Base-by-base conservation (phyloP, 768 basidiomycete species). In the Tulasnella sp. region DNA sequence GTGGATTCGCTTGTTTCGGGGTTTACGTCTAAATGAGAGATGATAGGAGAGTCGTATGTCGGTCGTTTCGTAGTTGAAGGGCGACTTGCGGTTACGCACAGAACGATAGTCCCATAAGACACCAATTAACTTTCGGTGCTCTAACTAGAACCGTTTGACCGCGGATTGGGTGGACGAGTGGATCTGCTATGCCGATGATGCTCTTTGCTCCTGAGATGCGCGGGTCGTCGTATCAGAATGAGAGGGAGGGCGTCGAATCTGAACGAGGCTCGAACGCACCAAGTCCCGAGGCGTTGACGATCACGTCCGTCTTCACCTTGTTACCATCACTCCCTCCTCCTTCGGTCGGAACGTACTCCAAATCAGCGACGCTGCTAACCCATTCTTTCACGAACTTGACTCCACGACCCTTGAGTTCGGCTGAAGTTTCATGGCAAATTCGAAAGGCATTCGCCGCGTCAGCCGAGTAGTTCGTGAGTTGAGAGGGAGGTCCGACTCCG, bases 161-260 rank as follows among this genome's bases (percentile, higher is more conserved):
- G 64, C 94, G 86, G 78, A 95, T 87, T 0, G 95, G 93, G 81
- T 88, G 89, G 31, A 95, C 84, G 31, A 84, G 84, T 76, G 86
- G 85, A 82, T 97, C 96, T 80, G 95, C 90, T 2, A 96, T 89
- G 6, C 94, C 95, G 15, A 92, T 88, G 58, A 97, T 85, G 39
- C 88, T 89, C 71, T 88, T 86, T 11, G 94, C 89, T 3, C 91
- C 91, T 87, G 71, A 14, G 25, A 67, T 11, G 22, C 52, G 40
- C 38, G 72, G 0, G 29, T 49, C 19, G 15, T 19, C 22, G 34
- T 54, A 22, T 49, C 1, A 17, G 17, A 4, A 72, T n/a, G n/a
- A n/a, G n/a, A n/a, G 39, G 39, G 17, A 7, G 11, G 49, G 15
- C 42, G 15, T 45, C 40, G 17, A 9, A 15, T 40, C 8, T 1